Conservation (phyloP, 495 filamentous ascomycete genomes). For the Penicillium subrubescens region DNA sequence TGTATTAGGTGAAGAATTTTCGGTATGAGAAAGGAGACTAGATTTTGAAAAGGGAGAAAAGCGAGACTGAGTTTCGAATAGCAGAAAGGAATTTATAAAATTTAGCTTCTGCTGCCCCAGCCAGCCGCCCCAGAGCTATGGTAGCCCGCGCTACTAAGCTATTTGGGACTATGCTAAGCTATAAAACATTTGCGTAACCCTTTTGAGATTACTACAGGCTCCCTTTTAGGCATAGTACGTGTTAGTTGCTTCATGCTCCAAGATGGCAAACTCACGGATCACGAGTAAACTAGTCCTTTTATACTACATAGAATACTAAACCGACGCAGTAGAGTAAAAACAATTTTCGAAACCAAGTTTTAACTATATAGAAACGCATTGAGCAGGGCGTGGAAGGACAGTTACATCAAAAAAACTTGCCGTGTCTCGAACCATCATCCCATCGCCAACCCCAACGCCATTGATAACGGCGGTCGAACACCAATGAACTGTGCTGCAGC, state of each 20-base stretch:
- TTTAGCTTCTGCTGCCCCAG: slow-evolving; percentile 3
- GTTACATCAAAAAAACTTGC: not conserved
- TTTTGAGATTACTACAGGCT: not conserved
- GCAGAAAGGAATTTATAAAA: not conserved
- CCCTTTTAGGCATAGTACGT: not conserved
- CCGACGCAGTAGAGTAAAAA: not conserved
- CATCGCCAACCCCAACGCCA: not conserved
- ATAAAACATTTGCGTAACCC: not conserved
- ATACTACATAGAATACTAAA: not conserved
- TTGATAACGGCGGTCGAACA: too few species aligned
- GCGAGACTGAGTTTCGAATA: not conserved
- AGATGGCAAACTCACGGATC: not conserved
- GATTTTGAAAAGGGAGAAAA: not conserved
- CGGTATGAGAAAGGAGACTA: slow-evolving; percentile 2
- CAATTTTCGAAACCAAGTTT: not conserved
- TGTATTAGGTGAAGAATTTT: not conserved
- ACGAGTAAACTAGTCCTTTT: not conserved
- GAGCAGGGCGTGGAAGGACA: not conserved
- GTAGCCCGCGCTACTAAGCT: slow-evolving; percentile 3
- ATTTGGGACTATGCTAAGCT: not conserved
- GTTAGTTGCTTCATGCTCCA: not conserved
- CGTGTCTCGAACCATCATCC: not conserved
- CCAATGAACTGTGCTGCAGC: too few species aligned
- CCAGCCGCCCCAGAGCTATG: slow-evolving; percentile 6
- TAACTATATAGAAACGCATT: not conserved